Base-by-base conservation (phyloP, 306 rosid genomes). In the Crotalaria pallida region DNA sequence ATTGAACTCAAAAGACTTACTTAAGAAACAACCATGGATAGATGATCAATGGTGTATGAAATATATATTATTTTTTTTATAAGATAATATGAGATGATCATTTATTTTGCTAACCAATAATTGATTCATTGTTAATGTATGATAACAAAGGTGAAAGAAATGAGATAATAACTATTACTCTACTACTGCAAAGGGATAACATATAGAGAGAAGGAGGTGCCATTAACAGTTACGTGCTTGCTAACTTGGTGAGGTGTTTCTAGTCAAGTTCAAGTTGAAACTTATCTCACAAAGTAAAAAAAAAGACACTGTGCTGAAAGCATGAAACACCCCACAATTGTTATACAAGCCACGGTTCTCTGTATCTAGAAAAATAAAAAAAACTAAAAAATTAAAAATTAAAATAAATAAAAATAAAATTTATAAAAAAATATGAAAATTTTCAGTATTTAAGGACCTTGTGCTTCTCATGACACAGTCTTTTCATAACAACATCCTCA, bases 271-370 rank as follows among this genome's bases (percentile, higher is more conserved):
- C 6, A 72, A 34, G 24, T 57, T 13, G 12, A 53, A 70, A 81
- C 9, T 34, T 58, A 78, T 38, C 43, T 48, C 59, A 72, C 7
- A 59, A 80, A 72, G 81, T 63, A 73, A 33, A 52, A 66, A 80
- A 79, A 53, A 75, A 63, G 58, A 47, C 55, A n/a, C n/a, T n/a
- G n/a, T 53, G 66, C 72, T 65, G 59, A 65, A 77, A 75, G 57
- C 84, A 72, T 58, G 83, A 82, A 84, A 74, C 85, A 19, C 50
- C 79, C 61, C 58, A 71, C 53, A 45, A 84, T 74, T 87, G 67
- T 76, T 80, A 51, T 84, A 43, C 67, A 65, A 23, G 31, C 80
- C 87, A 89, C 86, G 96, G 74, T 84, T 86, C 91, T 79, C 15
- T 66, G 72, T 58, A 80, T 73, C 78, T 58, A 4, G 47, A 41